Base-by-base conservation (phyloP, 73 alveolate species). In the Chromera velia region DNA sequence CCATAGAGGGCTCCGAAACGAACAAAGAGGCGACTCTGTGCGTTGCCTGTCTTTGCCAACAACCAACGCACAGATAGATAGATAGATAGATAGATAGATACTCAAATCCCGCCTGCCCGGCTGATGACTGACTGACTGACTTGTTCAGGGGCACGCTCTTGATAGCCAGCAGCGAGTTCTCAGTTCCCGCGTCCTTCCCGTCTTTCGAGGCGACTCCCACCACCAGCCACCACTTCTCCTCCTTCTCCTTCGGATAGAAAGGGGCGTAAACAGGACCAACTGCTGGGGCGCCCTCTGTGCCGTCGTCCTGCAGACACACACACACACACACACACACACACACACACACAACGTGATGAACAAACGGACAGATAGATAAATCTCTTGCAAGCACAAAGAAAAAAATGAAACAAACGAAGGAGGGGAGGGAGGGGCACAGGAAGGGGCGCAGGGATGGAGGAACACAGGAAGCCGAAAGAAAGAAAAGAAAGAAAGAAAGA, bases 221-320 rank as follows among this genome's bases (percentile, higher is more conserved):
- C n/a, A 93, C 86, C 48, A 93, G 75, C 98, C 98, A 93, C 96
- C 98, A 93, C 32, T 82, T 73, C 80, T 93, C 98, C 69, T 93
- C 95, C 81, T 91, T 93, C 82, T 84, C 83, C 83, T 76, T 76
- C 67, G 85, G 85, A 70, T 78, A 78, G 64, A 62, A 78, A 64
- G 70, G 70, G 63, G 85, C 85, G 28, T 68, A 78, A 34, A 78
- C 85, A 0, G 85, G 85, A 13, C 85, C 85, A 13, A 78, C 72
- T 1, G 85, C 66, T 30, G 74, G 77, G 19, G 77, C 84, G 19
- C 19, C 65, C 65, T 46, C 65, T 13, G 19, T 13, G 9, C n/a
- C 70, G n/a, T 55, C 70, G 31, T n/a, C 9, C 31, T n/a, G 7
- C n/a, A 55, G 19, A 22, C 70, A n/a, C 27, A 55, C 70, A 55